These are phyloP conservation scores for Exobasidium rhododendri DNA, from an alignment of 1,284 basidiomycete genomes.

Conservation along the genomic window DNA sequence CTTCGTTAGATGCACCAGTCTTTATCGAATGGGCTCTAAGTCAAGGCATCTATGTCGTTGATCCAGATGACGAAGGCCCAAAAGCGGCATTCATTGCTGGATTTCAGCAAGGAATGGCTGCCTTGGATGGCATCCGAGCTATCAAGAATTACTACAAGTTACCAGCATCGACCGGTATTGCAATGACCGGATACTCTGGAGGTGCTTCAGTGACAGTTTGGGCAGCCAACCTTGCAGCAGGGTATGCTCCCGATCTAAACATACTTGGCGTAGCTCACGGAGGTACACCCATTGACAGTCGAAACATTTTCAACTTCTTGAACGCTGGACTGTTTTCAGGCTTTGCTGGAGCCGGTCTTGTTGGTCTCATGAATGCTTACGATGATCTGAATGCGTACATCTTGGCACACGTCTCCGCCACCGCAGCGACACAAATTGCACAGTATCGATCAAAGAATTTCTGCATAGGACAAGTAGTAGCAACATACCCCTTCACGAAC, in stretches of 20 bases:
- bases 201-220: slow-evolving; percentile 20
- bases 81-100: slow-evolving; percentile 18
- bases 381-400: slow-evolving; percentile 23
- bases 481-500: slow-evolving; percentile 4
- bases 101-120: slow-evolving; percentile 10
- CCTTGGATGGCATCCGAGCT: slow-evolving; percentile 17
- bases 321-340: slow-evolving; percentile 33
- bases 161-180: slow-evolving; percentile 9
- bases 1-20: slow-evolving; percentile 11
- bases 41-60: slow-evolving; percentile 15
- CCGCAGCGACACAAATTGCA: background rate
- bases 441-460: background rate
- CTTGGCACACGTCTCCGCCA: background rate
- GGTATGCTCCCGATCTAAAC: slow-evolving; percentile 22
- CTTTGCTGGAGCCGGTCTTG: slow-evolving; percentile 36
- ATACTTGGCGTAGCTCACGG: slow-evolving; percentile 26
- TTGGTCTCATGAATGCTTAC: slow-evolving; percentile 26
- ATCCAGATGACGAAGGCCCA: slow-evolving; percentile 20
- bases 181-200: slow-evolving; percentile 21
- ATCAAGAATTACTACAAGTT: background rate
- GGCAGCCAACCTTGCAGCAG: slow-evolving; percentile 9
- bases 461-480: slow-evolving; percentile 8
- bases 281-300: slow-evolving; percentile 38
- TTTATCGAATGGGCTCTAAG: slow-evolving; percentile 9
- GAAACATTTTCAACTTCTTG: slow-evolving; percentile 26